Percentiles rank a stretch among this genome's conserved stretches.
Conservation (phyloP, 202 grass and related monocot species). For the Sporobolus alterniflorus region DNA sequence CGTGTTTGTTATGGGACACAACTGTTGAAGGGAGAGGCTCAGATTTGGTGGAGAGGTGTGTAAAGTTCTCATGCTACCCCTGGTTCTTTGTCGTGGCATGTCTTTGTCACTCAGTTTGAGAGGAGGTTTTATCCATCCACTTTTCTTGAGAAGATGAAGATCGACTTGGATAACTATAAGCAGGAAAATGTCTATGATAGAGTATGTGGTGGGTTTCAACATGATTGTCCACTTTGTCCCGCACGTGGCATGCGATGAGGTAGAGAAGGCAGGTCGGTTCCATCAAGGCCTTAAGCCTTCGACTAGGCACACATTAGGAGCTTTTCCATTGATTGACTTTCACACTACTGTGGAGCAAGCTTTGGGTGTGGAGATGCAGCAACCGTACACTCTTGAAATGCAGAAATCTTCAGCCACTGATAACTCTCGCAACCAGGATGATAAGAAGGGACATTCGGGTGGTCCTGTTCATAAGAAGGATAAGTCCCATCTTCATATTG, state of each 20-base stretch:
- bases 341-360: neutral
- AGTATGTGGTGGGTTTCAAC: neutral
- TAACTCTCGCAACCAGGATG: too few relatives aligned
- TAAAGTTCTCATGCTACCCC: too few relatives aligned
- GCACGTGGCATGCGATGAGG: neutral
- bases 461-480: too few relatives aligned
- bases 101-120: neutral
- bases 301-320: neutral
- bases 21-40: neutral
- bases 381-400: too few relatives aligned
- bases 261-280: neutral
- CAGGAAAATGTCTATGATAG: neutral
- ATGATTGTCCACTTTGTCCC: neutral
- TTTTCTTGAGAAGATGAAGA: neutral
- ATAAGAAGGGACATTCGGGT: too few relatives aligned
- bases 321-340: neutral
- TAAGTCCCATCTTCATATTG: too few relatives aligned
- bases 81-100: neutral
- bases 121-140: neutral
- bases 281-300: neutral
- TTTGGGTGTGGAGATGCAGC: neutral
- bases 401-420: too few relatives aligned
- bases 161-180: neutral
- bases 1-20: neutral
- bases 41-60: neutral